phyloP scores from a whole-genome alignment of 2,329 filamentous ascomycete genomes.

The Didymella arachidicola region DNA sequence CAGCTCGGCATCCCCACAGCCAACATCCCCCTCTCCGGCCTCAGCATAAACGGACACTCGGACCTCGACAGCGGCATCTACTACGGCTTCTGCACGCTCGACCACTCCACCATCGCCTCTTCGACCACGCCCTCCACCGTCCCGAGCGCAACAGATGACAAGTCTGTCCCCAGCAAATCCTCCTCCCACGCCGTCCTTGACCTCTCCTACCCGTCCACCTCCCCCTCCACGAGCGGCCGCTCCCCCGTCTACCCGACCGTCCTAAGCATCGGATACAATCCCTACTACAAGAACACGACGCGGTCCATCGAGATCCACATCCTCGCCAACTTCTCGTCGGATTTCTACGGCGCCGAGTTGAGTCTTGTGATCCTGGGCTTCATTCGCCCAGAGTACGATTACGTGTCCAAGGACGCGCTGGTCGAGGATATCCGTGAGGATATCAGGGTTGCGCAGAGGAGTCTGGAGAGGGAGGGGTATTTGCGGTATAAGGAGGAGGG shows the following conservation, averaged over 20 bases:
- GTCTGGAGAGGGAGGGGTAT: constrained; percentile 73
- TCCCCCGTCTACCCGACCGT: constrained; percentile 42
- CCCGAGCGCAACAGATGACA: constrained; percentile 24
- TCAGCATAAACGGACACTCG: constrained; percentile 72
- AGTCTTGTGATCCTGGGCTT: constrained; percentile 84
- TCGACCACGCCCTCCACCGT: constrained; percentile 43
- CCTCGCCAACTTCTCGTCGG: constrained; percentile 74
- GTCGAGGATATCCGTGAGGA: constrained; percentile 89
- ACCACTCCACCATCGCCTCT: constrained; percentile 52
- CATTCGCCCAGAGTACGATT: constrained; percentile 89
- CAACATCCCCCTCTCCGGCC: constrained; percentile 75
- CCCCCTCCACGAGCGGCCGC: constrained; percentile 20
- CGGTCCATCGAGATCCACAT: constrained; percentile 91
- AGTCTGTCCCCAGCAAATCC: constrained; percentile 24
- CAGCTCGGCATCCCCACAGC: constrained; percentile 96
- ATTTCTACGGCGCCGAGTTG: constrained; percentile 87
- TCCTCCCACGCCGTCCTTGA: constrained; percentile 41
- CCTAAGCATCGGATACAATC: constrained; percentile 77
- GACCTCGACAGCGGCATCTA: constrained; percentile 82
- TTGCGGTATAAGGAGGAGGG: constrained; percentile 57
- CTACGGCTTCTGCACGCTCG: constrained; percentile 87
- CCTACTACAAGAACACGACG: constrained; percentile 92
- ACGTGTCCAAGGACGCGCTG: constrained; percentile 80
- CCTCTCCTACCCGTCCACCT: constrained; percentile 24
- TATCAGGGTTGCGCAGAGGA: constrained; percentile 80